Base-by-base conservation (phyloP, 2,329 filamentous ascomycete genomes). In the Calonectria ilicicola region DNA sequence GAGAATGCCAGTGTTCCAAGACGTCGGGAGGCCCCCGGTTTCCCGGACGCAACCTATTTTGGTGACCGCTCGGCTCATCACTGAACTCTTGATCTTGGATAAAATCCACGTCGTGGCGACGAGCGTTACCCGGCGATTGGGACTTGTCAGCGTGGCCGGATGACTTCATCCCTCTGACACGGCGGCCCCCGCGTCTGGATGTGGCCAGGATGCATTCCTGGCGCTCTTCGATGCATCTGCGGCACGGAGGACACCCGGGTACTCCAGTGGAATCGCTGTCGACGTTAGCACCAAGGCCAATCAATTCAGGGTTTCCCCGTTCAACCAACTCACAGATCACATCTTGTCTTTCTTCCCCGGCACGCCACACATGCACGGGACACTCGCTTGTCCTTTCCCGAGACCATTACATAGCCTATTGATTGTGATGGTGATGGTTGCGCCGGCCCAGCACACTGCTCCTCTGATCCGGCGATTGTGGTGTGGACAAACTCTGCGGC, bases 191-290 rank as follows among this genome's bases (percentile, higher is more conserved):
- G 19, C 85, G 80, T 35, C 80, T 80, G 14, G 84, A 86, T 6
- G 83, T 84, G n/a, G 83, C 84, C 35, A 86, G 78, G 17, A 85
- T 79, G 64, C 85, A 86, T 70, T 85, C 81, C 46, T 82, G 80
- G 63, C 81, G 74, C 58, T 85, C 81, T 56, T 85, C 81, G 53
- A 82, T 76, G 65, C 85, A 86, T 65, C 83, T 79, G 21, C 83
- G 81, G 70, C 85, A 86, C 2, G 84, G 85, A 6, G 82, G 82
- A 15, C 76, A 73, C 15, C 82, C 82, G 21, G 84, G 81, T n/a
- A 78, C 78, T 27, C 83, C 84, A 40, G 79, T 82, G 1, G 79
- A 77, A 64, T 83, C 82, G 29, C 82, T 83, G 40, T 14, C 2
- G 40, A 58, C n/a, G 2, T 44, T 63, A 46, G 58, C 27, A 42